A percentile compares a stretch with the other conserved stretches of the same genome.
phyloP scores from a whole-genome alignment of 257 asterid genomes.

The Nicotiana undulata region DNA sequence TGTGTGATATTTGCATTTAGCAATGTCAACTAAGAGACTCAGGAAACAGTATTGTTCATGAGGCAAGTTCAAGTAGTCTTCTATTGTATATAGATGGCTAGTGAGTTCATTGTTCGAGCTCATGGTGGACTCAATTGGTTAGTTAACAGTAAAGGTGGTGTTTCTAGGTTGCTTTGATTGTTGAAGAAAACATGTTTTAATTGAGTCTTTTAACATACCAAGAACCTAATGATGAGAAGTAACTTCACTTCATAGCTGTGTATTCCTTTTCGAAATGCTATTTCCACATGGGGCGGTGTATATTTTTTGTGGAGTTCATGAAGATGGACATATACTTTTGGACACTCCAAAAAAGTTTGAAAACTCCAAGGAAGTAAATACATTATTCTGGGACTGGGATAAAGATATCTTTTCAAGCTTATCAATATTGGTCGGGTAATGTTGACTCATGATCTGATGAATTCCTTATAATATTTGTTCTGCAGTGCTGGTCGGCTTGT shows the following conservation, averaged over 20 bases:
- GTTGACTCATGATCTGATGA: not conserved
- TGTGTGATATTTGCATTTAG: not conserved
- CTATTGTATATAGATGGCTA: not conserved
- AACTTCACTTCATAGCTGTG: not conserved
- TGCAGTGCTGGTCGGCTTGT: constrained; percentile 89
- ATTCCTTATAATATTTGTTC: not conserved
- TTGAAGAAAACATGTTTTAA: not conserved
- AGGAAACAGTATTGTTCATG: not conserved
- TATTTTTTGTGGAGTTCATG: not conserved
- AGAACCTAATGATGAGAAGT: not conserved
- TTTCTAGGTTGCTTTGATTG: not conserved
- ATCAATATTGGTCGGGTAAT: not conserved
- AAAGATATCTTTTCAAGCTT: not conserved
- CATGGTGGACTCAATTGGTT: not conserved
- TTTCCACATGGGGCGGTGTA: not conserved
- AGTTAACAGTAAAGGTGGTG: not conserved
- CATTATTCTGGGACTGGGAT: not conserved
- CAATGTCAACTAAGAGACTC: not conserved
- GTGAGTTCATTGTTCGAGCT: not conserved
- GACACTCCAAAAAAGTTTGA: not conserved
- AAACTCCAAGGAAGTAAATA: not conserved
- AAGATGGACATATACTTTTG: not conserved
- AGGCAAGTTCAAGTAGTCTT: not conserved
- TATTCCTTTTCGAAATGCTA: not conserved
- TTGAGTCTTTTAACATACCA: not conserved